These are phyloP conservation scores for Candida verbasci DNA, from an alignment of 805 yeast genomes.

Conservation along the genomic window DNA sequence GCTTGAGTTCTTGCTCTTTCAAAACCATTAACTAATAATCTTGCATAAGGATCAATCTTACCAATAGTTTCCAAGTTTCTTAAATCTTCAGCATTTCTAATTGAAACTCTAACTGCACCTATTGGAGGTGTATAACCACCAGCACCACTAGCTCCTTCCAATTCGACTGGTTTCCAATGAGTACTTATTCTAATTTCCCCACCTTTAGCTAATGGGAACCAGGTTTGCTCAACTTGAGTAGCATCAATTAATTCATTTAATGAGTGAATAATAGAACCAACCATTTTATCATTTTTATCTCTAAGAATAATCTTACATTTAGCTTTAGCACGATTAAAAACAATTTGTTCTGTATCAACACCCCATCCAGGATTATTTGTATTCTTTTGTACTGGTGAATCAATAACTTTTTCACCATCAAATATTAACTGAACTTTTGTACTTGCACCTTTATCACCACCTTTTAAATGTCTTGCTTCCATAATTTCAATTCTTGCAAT, in stretches of 20 bases:
- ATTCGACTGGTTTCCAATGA: slow-evolving; percentile 81
- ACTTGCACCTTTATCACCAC: slow-evolving; percentile 46
- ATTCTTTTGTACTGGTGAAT: slow-evolving; percentile 56
- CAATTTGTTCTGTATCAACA: slow-evolving; percentile 58
- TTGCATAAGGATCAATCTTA: slow-evolving; percentile 85
- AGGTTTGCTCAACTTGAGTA: slow-evolving; percentile 67
- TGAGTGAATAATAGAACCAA: slow-evolving; percentile 57
- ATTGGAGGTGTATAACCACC: slow-evolving; percentile 91
- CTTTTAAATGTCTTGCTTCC: slow-evolving; percentile 55
- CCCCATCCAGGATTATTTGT: slow-evolving; percentile 67
- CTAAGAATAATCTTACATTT: slow-evolving; percentile 63
- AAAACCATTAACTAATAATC: slow-evolving; percentile 73
- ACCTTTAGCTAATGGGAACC: slow-evolving; percentile 70
- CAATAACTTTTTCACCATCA: slow-evolving; percentile 54
- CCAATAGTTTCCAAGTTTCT: slow-evolving; percentile 87
- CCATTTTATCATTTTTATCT: slow-evolving; percentile 48
- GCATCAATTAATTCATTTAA: slow-evolving; percentile 70
- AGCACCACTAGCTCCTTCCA: slow-evolving; percentile 62
- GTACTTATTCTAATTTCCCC: slow-evolving; percentile 73
- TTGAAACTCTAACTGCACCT: slow-evolving; percentile 77
- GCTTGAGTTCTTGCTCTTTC: slow-evolving; percentile 75
- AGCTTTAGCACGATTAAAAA: slow-evolving; percentile 67
- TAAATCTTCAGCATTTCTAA: slow-evolving; percentile 69
- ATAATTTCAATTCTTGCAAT: slow-evolving; percentile 64
- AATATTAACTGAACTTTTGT: slow-evolving; percentile 70